Percentiles rank a stretch among this genome's conserved stretches.
phyloP scores from a whole-genome alignment of 805 yeast genomes.

The Candida berthetii region DNA sequence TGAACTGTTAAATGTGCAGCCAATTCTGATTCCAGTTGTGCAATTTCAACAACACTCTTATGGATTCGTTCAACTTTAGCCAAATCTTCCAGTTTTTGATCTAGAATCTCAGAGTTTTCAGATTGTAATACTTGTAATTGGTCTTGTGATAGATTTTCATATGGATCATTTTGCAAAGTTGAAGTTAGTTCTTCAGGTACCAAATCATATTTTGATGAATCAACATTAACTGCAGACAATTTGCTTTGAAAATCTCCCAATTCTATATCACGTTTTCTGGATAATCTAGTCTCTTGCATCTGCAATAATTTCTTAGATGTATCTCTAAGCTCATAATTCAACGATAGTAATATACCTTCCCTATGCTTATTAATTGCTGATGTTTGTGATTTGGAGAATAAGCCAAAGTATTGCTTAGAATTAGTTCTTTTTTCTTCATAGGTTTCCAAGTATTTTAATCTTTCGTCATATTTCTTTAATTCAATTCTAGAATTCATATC shows the following conservation, averaged over 20 bases:
- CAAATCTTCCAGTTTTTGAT: constrained; percentile 52
- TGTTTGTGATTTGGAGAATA: constrained; percentile 8
- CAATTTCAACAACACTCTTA: constrained; percentile 62
- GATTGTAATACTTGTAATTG: constrained; percentile 51
- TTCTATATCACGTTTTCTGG: constrained; percentile 17
- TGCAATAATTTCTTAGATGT: constrained; percentile 16
- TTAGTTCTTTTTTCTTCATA: constrained; percentile 43
- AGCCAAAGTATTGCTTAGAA: constrained; percentile 10
- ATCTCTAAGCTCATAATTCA: constrained; percentile 13
- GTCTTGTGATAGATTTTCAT: constrained; percentile 30
- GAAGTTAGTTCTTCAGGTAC: constrained; percentile 5
- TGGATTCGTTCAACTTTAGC: constrained; percentile 56
- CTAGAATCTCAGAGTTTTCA: constrained; percentile 52
- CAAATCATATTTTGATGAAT: constrained; percentile 19
- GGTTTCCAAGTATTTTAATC: constrained; percentile 40
- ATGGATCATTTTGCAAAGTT: constrained; percentile 15
- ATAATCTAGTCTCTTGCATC: constrained; percentile 19
- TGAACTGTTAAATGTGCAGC: constrained; percentile 69
- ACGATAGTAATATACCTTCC: constrained; percentile 13
- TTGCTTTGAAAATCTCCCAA: constrained; percentile 9
- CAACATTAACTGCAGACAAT: constrained; percentile 10
- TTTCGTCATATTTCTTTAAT: constrained; percentile 44
- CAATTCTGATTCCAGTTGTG: constrained; percentile 69
- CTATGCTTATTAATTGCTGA: constrained; percentile 14
- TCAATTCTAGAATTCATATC: constrained; percentile 50